Evolutionary conservation across 2,329 filamentous ascomycete species (phyloP), one percentile per base, ranked within the genome.

Genomic region (Ophiocordyceps camponoti-rufipedis): DNA sequence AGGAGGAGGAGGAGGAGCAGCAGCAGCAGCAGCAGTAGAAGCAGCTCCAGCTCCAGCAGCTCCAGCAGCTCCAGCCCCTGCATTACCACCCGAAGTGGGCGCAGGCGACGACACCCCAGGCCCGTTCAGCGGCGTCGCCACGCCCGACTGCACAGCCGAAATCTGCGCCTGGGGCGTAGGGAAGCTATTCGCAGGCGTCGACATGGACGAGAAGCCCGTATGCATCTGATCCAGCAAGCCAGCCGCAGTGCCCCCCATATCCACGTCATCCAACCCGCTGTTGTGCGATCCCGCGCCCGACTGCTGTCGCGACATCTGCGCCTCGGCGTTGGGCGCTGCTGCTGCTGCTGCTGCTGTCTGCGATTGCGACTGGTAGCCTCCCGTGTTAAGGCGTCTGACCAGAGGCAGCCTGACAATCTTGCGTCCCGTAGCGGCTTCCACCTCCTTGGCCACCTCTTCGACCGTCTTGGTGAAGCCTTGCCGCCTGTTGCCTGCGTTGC

Each of bases 321-420:
- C 44, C 19, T 53, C 52, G 18, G 43, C 47, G 6, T 51, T 50
- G 13, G 52, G 69, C 5, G 63, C 65, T 14, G 41, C 28, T 31
- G 28, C 7, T 18, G 39, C 19, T 18, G n/a, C 39, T 23, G 23
- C 23, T 23, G 23, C 23, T 23, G 23, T 5, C 4, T n/a, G 39
- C 7, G 19, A n/a, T 7, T 70, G 72, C 49, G 85, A 76, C 60
- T 86, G 74, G 49, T 72, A 78, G 2, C 86, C 86, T 43, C 86
- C 87, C 54, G 84, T 82, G 55, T 91, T 78, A 41, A 93, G 71
- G 42, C 85, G 80, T 35, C 75, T 71, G 8, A 89, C 70, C 23
- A 74, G 70, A 44, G 78, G 73, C 45, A 83, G 74, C 28, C 72
- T 67, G 35, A 74, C 70, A 41, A 85, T 75, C 50, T 75, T 78